Evolutionary conservation across 495 filamentous ascomycete species (phyloP).

Genomic region (Durotheca rogersii): DNA sequence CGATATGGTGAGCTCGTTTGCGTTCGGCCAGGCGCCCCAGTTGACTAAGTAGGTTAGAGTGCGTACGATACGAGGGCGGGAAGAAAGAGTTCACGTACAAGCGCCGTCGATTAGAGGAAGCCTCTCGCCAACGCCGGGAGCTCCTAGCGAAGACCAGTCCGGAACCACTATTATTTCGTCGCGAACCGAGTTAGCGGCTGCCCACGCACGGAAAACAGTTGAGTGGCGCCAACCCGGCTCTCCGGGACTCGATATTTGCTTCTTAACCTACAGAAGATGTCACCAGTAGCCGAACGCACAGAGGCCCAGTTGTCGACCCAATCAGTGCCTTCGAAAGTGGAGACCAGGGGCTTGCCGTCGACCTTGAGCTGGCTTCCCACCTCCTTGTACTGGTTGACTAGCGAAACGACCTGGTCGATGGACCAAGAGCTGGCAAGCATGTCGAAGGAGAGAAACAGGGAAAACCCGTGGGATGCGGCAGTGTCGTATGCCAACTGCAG

Average conservation of each 20-base stretch:
- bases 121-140: slow-evolving; percentile 47
- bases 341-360: slow-evolving; percentile 61
- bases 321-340: slow-evolving; percentile 67
- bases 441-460: slow-evolving; percentile 71
- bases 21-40: slow-evolving; percentile 73
- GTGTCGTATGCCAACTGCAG: slow-evolving; percentile 56
- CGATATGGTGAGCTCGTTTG: slow-evolving; percentile 55
- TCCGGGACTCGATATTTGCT: not conserved
- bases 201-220: not conserved
- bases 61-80: not conserved
- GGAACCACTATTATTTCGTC: slow-evolving; percentile 53
- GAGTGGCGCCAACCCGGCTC: not conserved
- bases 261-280: slow-evolving; percentile 44
- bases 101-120: slow-evolving; percentile 59
- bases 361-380: slow-evolving; percentile 56
- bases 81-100: slow-evolving; percentile 38
- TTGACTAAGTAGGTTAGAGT: slow-evolving; percentile 57
- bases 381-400: slow-evolving; percentile 59
- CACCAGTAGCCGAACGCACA: slow-evolving; percentile 54
- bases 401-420: slow-evolving; percentile 52
- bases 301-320: slow-evolving; percentile 58
- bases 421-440: slow-evolving; percentile 57
- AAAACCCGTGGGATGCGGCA: slow-evolving; percentile 57
- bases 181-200: slow-evolving; percentile 9
- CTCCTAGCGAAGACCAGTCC: slow-evolving; percentile 62